Evolutionary conservation across 2,329 filamentous ascomycete species (phyloP).

Genomic region (Pseudopyrenochaeta lycopersici): DNA sequence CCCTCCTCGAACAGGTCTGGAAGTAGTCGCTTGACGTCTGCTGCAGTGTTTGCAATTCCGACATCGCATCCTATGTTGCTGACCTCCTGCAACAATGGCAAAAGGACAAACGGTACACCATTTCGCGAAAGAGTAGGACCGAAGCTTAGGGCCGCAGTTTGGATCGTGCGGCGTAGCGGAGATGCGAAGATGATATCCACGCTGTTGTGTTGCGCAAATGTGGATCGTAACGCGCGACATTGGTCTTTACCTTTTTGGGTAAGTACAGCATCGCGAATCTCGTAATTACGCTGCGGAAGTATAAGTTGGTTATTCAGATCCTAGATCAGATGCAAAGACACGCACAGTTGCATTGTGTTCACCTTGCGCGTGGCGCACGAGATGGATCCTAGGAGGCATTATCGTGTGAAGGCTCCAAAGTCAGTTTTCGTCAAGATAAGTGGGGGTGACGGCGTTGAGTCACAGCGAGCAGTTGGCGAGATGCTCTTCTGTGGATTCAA

Average conservation of each 20-base stretch:
- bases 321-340: background rate
- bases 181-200: slow-evolving; percentile 79
- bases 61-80: slow-evolving; percentile 78
- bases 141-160: slow-evolving; percentile 79
- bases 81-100: slow-evolving; percentile 83
- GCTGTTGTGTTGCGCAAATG: slow-evolving; percentile 67
- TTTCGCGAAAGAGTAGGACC: slow-evolving; percentile 53
- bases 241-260: slow-evolving; percentile 80
- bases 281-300: slow-evolving; percentile 72
- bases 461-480: too few relatives aligned
- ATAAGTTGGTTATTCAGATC: slow-evolving; percentile 1
- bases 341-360: slow-evolving; percentile 71
- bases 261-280: slow-evolving; percentile 78
- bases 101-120: slow-evolving; percentile 62
- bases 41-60: slow-evolving; percentile 59
- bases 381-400: too few relatives aligned
- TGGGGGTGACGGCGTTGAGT: too few relatives aligned
- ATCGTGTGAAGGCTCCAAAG: too few relatives aligned
- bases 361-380: slow-evolving; percentile 62
- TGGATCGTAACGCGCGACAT: slow-evolving; percentile 69
- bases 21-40: slow-evolving; percentile 55
- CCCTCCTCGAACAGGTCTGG: slow-evolving; percentile 63
- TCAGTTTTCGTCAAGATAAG: too few relatives aligned
- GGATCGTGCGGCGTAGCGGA: slow-evolving; percentile 80
- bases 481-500: too few relatives aligned